phyloP scores from a whole-genome alignment of 2,329 filamentous ascomycete genomes.

The Diplodia mutila region DNA sequence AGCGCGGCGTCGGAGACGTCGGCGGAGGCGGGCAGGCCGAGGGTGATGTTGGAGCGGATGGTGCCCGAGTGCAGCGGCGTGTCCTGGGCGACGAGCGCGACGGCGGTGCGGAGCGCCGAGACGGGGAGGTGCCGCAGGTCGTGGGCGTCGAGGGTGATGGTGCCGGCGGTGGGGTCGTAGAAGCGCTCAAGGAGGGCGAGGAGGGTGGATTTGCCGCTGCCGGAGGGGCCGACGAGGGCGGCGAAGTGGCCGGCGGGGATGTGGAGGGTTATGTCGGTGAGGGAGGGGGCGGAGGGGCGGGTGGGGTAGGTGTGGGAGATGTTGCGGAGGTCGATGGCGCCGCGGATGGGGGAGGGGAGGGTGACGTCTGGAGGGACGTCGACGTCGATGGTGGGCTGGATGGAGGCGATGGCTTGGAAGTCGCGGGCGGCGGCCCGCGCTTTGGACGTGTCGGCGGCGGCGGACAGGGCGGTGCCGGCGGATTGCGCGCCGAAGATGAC shows the following conservation, averaged over 20 bases:
- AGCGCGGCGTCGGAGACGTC: constrained; percentile 73
- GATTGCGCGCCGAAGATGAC: constrained; percentile 88
- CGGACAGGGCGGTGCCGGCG: constrained; percentile 84
- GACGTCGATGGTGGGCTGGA: constrained; percentile 81
- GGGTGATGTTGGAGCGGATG: constrained; percentile 78
- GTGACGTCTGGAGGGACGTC: constrained; percentile 52
- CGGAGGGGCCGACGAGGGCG: constrained; percentile 89
- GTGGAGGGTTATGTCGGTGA: constrained; percentile 77
- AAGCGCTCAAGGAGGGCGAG: constrained; percentile 92
- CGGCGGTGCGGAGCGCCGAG: constrained; percentile 76
- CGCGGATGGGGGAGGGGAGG: constrained; percentile 58
- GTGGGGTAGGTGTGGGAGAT: constrained; percentile 96
- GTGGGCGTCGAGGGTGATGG: constrained; percentile 80
- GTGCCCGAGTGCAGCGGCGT: constrained; percentile 89
- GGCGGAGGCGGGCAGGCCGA: constrained; percentile 62
- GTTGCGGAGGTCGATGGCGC: constrained; percentile 83
- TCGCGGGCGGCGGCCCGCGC: constrained; percentile 81
- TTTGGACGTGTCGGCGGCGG: constrained; percentile 92
- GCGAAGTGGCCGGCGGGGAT: constrained; percentile 81
- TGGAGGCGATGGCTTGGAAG: constrained; percentile 82
- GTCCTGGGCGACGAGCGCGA: constrained; percentile 87
- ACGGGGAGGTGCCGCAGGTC: constrained; percentile 67
- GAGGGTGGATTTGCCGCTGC: constrained; percentile 92
- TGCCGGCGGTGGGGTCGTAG: constrained; percentile 84
- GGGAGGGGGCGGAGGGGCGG: constrained; percentile 85